Conservation (phyloP, 208 protist species). For the Trypanosoma cruzi region DNA sequence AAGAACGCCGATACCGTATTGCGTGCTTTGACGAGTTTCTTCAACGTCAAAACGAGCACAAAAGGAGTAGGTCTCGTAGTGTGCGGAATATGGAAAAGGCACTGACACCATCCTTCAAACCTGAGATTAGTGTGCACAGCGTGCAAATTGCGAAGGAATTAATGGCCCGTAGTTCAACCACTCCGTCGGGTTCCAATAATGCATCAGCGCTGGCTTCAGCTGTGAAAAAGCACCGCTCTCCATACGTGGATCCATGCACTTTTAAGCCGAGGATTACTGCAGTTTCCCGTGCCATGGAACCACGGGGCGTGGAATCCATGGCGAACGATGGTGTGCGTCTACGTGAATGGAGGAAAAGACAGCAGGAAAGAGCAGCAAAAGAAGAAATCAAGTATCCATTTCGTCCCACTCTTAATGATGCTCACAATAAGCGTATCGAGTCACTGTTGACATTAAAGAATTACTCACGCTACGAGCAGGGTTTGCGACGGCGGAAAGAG, state of each 20-base stretch:
- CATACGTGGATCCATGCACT: constrained; percentile 73
- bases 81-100: constrained; percentile 44
- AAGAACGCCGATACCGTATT: constrained; percentile 35
- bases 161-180: constrained; percentile 33
- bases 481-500: constrained; percentile 30
- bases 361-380: constrained; percentile 39
- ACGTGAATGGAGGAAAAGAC: constrained; percentile 20
- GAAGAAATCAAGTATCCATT: constrained; percentile 49
- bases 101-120: constrained; percentile 70
- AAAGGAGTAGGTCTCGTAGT: constrained; percentile 42
- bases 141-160: constrained; percentile 50
- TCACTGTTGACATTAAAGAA: constrained; percentile 59
- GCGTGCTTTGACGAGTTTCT: constrained; percentile 82
- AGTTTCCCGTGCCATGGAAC: constrained; percentile 25
- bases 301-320: constrained; percentile 24
- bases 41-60: constrained; percentile 67
- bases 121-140: constrained; percentile 51
- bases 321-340: constrained; percentile 11
- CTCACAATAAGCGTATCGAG: constrained; percentile 41
- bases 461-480: constrained; percentile 43
- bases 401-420: constrained; percentile 44
- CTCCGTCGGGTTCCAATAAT: background rate
- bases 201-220: constrained; percentile 39
- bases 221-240: constrained; percentile 60
- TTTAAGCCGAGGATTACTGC: constrained; percentile 65